phyloP scores from a whole-genome alignment of 352 stramenopile species.

The Globisporangium viniferum region DNA sequence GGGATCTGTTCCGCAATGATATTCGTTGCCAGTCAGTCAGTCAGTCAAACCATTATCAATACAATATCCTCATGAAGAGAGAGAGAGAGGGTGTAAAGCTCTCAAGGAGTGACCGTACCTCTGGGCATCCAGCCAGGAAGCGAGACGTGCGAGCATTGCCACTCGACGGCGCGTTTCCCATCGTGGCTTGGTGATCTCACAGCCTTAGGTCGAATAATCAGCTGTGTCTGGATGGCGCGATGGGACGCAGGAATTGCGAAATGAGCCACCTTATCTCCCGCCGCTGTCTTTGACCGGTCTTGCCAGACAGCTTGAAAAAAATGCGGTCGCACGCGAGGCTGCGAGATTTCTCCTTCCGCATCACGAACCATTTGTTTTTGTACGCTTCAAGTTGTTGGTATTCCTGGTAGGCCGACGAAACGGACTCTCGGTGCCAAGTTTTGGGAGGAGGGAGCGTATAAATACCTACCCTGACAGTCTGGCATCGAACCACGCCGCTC shows the following conservation, averaged over 20 bases:
- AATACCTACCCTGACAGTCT: not conserved
- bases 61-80: not conserved
- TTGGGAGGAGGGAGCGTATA: not conserved
- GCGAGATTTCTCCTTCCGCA: not conserved
- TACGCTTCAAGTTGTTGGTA: not conserved
- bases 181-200: slow-evolving; percentile 11
- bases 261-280: slow-evolving; percentile 2
- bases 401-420: not conserved
- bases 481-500: no score
- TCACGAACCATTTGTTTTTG: not conserved
- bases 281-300: not conserved
- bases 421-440: not conserved
- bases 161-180: slow-evolving; percentile 52
- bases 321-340: not conserved
- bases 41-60: not conserved
- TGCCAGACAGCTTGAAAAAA: not conserved
- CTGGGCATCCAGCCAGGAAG: slow-evolving; percentile 57
- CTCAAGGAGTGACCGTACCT: slow-evolving; percentile 25
- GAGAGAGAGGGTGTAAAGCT: not conserved
- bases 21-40: not conserved
- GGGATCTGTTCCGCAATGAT: slow-evolving; percentile 37
- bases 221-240: not conserved
- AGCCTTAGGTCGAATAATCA: not conserved
- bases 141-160: slow-evolving; percentile 27
- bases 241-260: slow-evolving; percentile 4